Evolutionary conservation across 2,329 filamentous ascomycete species (phyloP), one percentile per base, ranked within the genome.

Genomic region (Septoria linicola): DNA sequence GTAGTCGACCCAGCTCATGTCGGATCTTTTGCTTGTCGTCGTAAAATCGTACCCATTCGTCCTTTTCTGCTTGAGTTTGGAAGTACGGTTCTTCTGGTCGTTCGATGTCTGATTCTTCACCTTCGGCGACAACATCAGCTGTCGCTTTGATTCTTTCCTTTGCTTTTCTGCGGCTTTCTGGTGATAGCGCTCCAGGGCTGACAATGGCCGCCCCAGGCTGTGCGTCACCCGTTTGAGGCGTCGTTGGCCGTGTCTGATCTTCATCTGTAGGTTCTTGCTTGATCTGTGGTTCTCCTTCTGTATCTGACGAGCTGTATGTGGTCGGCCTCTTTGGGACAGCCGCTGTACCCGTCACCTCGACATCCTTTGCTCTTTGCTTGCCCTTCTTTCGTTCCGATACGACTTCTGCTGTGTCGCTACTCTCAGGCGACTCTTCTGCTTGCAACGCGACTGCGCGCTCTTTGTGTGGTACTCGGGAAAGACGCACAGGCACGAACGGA

Each of bases 261-360:
- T 77, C 73, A 37, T 77, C 78, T n/a, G 62, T 66, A 7, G 76
- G 76, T 59, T 84, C 81, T 10, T 73, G 59, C 65, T 83, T 83
- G 59, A 82, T 73, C 10, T 63, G 66, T 10, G 72, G 65, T 8
- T 68, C 62, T 25, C 60, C 60, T 14, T 67, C 63, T 10, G 64
- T 60, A 37, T 72, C 71, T 3, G 68, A 65, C 14, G 62, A 65
- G 23, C 73, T 72, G 45, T 73, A 70, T 21, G 59, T 52, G 2
- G 57, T 59, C 4, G 59, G 59, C 31, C 71, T 14, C 71, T 75
- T 55, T 70, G 74, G 63, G 70, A 74, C 68, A 51, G 71, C 67
- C 53, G 69, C 68, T 54, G 70, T 63, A 49, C 69, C 66, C 23
- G 70, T 71, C 43, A 74, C 66, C 53, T 76, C 71, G 8, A 75